Percentiles rank a stretch among this genome's conserved stretches.
Evolutionary conservation across 169 alveolate species (phyloP).

Genomic region (Theileria orientalis): DNA sequence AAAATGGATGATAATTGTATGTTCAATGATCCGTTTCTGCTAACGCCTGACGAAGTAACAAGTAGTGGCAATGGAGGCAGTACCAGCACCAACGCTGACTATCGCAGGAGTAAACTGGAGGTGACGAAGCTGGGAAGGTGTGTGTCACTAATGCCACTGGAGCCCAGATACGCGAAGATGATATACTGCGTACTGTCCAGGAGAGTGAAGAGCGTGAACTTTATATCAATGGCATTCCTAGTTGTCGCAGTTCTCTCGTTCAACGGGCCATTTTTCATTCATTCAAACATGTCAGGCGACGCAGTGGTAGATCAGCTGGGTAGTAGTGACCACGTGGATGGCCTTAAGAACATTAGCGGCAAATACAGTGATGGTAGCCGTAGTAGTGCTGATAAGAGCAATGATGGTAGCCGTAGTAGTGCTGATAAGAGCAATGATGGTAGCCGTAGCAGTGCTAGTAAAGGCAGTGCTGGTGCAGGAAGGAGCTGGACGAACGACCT

Average conservation of each 20-base stretch:
- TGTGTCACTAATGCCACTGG: constrained; percentile 41
- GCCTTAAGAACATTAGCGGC: neutral
- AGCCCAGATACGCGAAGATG: constrained; percentile 62
- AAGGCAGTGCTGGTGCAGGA: neutral
- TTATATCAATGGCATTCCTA: constrained; percentile 22
- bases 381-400: neutral
- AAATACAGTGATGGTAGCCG: neutral
- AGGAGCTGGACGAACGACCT: constrained; percentile 33
- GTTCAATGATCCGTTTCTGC: neutral
- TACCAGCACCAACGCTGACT: no score
- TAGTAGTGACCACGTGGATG: neutral
- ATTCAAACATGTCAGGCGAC: neutral
- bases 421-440: neutral
- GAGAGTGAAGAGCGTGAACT: neutral
- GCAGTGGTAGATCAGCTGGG: neutral
- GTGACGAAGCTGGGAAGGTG: constrained; percentile 49
- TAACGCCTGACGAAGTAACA: neutral
- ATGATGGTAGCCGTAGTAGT: neutral
- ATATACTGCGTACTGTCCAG: constrained; percentile 23
- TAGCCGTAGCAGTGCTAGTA: neutral
- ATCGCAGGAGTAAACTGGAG: no score
- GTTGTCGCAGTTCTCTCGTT: constrained; percentile 39
- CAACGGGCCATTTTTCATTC: neutral
- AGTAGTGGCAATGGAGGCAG: no score
- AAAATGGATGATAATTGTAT: neutral